A percentile compares a stretch with the other conserved stretches of the same genome.
These are phyloP conservation scores for Arthrinium phaeospermum DNA, from an alignment of 2,329 filamentous ascomycete species.

Conservation along the genomic window DNA sequence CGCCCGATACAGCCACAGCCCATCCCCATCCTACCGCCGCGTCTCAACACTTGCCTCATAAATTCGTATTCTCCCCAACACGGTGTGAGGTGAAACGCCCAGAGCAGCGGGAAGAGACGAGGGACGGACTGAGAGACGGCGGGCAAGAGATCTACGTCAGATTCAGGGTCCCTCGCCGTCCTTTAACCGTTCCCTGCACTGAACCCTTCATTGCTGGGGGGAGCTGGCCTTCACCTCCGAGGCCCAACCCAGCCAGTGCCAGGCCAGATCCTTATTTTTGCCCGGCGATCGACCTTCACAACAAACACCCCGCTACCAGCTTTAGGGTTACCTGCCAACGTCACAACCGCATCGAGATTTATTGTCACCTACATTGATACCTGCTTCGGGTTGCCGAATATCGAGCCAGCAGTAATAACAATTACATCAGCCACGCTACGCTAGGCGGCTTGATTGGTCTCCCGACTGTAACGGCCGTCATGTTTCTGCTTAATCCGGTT, in stretches of 20 bases:
- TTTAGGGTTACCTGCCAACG: neutral
- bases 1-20: constrained; percentile 13
- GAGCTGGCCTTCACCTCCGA: neutral
- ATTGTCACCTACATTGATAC: neutral
- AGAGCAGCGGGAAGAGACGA: neutral
- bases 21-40: neutral
- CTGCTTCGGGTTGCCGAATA: neutral
- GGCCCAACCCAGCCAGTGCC: neutral
- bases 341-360: neutral
- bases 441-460: neutral
- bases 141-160: constrained; percentile 13
- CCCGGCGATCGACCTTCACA: neutral
- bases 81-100: constrained; percentile 14
- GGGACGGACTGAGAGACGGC: neutral
- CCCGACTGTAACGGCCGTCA: neutral
- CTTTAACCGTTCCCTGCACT: constrained; percentile 2
- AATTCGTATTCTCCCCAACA: constrained; percentile 14
- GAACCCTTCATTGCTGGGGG: constrained; percentile 11
- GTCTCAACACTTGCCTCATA: constrained; percentile 16
- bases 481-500: constrained; percentile 1
- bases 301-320: neutral
- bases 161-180: constrained; percentile 12
- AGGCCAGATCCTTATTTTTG: neutral
- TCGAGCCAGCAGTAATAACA: neutral
- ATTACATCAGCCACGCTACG: constrained; percentile 7